Base-by-base conservation (phyloP, 2,329 filamentous ascomycete genomes). In the Monosporascus sp. region DNA sequence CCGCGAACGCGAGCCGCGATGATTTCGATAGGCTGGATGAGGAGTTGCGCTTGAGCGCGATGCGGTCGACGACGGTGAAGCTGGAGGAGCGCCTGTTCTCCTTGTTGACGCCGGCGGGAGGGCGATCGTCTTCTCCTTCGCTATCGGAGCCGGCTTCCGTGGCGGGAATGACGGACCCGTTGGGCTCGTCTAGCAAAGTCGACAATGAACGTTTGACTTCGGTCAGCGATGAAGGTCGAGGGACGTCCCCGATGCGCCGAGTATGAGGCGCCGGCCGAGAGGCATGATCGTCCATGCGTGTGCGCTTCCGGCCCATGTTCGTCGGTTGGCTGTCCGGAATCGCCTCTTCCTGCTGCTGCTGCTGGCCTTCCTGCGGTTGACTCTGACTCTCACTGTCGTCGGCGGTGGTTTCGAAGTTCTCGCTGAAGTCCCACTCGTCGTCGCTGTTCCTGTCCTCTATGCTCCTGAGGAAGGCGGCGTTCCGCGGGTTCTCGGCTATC, bases 401-500 rank as follows among this genome's bases (percentile, higher is more conserved):
- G 18, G 74, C 68, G 53, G 74, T 70, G 38, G 74, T 71, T 35
- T 73, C 68, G 60, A 72, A 64, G 41, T 82, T 76, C 45, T 86
- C 81, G 8, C 91, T 72, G 63, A 96, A 87, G 60, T 92, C 88
- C 70, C 88, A 81, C 51, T 91, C 87, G 51, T 94, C 86, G 46
- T 89, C 88, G 62, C 79, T 78, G 54, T 86, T 88, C 49, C 82
- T 82, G 66, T 97, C 92, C 63, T 96, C 91, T 50, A 99, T 89
- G 7, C 91, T 91, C 59, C 85, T 86, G 61, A 99, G 79, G 74
- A 99, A 99, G 0, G 94, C 94, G 56, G 88, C 81, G 67, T 91
- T 93, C 67, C 93, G 92, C 2, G 89, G 89, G 63, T 95, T 91
- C 67, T 91, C 85, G 37, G 90, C 91, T 58, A 97, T 90, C 70